A percentile compares a stretch with the other conserved stretches of the same genome.
Evolutionary conservation across 108 stramenopile genomes (phyloP).

Genomic region (Pseudonitzschia multiseries): DNA sequence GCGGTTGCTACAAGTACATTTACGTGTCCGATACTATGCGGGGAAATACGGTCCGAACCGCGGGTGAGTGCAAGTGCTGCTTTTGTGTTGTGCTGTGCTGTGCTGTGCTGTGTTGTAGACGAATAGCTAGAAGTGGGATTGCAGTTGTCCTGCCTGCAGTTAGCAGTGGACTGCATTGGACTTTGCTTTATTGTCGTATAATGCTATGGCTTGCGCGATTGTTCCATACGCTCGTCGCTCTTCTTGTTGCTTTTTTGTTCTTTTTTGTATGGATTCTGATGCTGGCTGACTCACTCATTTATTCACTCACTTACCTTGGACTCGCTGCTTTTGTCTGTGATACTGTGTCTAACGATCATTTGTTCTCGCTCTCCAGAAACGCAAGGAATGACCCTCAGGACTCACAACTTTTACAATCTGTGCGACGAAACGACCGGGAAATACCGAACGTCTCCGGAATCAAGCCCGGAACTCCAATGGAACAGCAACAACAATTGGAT

Average conservation of each 20-base stretch:
- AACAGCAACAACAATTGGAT: not conserved
- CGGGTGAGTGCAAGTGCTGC: no score
- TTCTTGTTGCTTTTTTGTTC: not conserved
- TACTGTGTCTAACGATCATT: not conserved
- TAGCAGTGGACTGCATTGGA: no score
- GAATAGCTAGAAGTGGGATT: no score
- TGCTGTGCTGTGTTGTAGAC: no score
- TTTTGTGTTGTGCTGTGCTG: no score
- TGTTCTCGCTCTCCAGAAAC: not conserved
- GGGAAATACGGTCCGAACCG: not conserved
- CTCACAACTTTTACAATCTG: conserved; percentile 10
- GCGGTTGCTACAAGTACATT: conserved; percentile 12
- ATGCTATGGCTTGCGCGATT: no score
- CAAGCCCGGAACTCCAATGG: not conserved
- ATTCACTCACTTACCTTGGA: not conserved
- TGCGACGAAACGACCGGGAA: conserved; percentile 8
- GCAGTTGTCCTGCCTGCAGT: no score
- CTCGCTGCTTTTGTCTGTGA: no score
- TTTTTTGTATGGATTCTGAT: not conserved
- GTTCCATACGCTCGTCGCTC: no score
- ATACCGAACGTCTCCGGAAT: not conserved
- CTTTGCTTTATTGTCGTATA: no score
- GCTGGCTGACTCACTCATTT: not conserved
- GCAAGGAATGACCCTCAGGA: not conserved
- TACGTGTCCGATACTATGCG: not conserved